Conservation (phyloP, 192 early-diverging fungal genomes). For the Kickxella alabastrina region DNA sequence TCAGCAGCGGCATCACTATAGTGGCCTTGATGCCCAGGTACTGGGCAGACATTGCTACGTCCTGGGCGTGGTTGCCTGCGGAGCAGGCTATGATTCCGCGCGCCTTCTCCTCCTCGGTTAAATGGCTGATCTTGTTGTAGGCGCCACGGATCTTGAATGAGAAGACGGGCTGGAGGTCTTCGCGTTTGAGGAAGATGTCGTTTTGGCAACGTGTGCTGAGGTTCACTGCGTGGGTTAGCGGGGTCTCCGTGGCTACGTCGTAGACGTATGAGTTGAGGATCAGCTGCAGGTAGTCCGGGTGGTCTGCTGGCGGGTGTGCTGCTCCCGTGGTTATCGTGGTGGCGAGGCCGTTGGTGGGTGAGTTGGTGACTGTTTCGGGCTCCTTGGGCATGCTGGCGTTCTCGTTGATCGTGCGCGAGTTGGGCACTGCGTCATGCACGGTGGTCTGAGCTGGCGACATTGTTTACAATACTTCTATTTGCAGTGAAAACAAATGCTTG, state of each 20-base stretch:
- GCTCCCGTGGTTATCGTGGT: background rate
- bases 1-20: slow-evolving; percentile 93
- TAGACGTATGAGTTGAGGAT: slow-evolving; percentile 94
- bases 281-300: slow-evolving; percentile 87
- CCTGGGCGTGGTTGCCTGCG: slow-evolving; percentile 98
- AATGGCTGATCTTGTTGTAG: slow-evolving; percentile 86
- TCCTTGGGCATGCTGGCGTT: slow-evolving; percentile 21
- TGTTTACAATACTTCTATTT: too few species aligned
- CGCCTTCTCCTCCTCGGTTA: slow-evolving; percentile 71
- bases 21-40: slow-evolving; percentile 88
- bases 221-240: slow-evolving; percentile 78
- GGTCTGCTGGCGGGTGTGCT: slow-evolving; percentile 3
- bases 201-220: slow-evolving; percentile 69
- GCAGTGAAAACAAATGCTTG: too few species aligned
- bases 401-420: slow-evolving; percentile 49
- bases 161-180: slow-evolving; percentile 96
- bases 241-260: slow-evolving; percentile 89
- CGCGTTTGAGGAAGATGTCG: slow-evolving; percentile 84
- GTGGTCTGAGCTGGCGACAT: background rate
- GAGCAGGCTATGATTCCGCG: slow-evolving; percentile 93
- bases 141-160: too few species aligned
- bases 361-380: slow-evolving; percentile 8
- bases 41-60: slow-evolving; percentile 89
- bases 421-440: slow-evolving; percentile 19
- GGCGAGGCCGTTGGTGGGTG: background rate